Evolutionary conservation across 2,329 filamentous ascomycete species (phyloP), one percentile per base, ranked within the genome.

Genomic region (Xylaria multiplex): DNA sequence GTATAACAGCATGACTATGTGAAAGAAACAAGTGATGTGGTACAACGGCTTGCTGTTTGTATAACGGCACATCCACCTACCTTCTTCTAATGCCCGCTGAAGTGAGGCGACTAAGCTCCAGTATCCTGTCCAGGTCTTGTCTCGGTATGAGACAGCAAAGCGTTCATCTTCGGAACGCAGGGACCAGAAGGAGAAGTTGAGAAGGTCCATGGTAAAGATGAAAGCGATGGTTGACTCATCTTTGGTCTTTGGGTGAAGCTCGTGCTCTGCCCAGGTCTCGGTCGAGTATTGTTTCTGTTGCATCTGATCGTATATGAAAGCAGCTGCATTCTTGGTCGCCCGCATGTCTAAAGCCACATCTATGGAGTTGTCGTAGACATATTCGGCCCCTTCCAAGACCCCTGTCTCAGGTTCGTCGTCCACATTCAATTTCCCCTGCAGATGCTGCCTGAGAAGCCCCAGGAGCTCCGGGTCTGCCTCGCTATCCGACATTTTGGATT

Each of bases 161-260:
- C 93, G 85, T 73, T 95, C 89, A 5, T 88, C 85, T 11, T 91
- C 89, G 0, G 83, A 79, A 50, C 80, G 76, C 59, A 92, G 90
- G 14, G 93, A 96, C 96, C 96, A 99, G 78, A 99, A 99, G 24
- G 91, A 96, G 77, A 98, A 99, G 77, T 99, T 99, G 57, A 99
- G 82, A 32, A 99, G 79, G 77, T 99, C 96, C 93, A 99, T 97
- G 22, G 92, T 93, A 77, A 99, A 98, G 73, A 99, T 95, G 77
- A 99, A 98, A 69, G 92, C 90, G 24, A 97, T 88, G 0, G 93
- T 94, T 57, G 80, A 85, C 74, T 93, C 91, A 75, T 96, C 90
- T 75, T 93, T 93, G 48, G 86, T 74, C 77, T 94, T 91, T 1
- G 96, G 96, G 74, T 99, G 96, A 45, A 99, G 83, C 76, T 96